Conservation (phyloP, 768 basidiomycete species). For the Lactarius hengduanensis region DNA sequence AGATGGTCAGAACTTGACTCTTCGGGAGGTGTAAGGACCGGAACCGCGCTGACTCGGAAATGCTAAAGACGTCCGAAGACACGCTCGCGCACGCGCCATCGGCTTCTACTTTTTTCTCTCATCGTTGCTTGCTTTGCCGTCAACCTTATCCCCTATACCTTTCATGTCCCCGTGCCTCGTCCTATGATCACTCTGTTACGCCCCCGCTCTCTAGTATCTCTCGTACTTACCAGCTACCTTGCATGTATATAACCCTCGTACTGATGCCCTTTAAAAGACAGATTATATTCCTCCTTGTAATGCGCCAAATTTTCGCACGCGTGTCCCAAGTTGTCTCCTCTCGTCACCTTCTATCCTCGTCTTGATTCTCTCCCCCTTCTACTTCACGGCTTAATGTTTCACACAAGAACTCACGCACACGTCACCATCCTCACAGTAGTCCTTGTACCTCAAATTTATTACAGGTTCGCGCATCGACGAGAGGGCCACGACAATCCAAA, state of each 20-base stretch:
- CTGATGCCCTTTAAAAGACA: no score
- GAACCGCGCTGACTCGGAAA: background rate
- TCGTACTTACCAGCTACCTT: background rate
- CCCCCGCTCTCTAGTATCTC: background rate
- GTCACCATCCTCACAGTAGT: no score
- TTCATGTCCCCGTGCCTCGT: background rate
- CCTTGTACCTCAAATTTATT: no score
- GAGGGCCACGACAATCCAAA: no score
- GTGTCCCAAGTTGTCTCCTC: no score
- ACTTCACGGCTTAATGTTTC: no score
- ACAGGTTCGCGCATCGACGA: no score
- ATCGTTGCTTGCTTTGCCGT: no score
- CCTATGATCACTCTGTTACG: background rate
- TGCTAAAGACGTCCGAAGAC: background rate
- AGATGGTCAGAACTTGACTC: no score
- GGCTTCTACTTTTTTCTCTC: background rate
- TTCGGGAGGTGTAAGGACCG: background rate
- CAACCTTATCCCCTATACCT: background rate
- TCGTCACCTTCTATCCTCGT: background rate
- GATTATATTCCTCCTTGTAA: no score
- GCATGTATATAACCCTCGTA: background rate
- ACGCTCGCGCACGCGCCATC: background rate
- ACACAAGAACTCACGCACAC: background rate
- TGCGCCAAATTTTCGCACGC: no score
- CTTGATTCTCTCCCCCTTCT: no score